Conservation (phyloP, 2,329 filamentous ascomycete species). For the Fusarium globosum region DNA sequence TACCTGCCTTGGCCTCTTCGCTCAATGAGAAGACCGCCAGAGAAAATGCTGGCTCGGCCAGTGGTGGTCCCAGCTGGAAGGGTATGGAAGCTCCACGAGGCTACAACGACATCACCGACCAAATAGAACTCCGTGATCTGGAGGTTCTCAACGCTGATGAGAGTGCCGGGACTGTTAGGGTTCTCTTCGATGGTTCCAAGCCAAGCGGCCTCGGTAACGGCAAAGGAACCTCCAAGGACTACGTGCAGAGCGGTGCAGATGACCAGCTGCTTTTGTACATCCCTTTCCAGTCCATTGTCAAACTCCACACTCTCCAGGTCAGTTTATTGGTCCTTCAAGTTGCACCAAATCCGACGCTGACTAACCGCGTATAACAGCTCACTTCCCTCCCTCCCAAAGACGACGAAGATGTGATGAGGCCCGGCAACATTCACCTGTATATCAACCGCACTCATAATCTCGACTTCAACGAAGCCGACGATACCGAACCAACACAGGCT, state of each 20-base stretch:
- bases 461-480: constrained; percentile 94
- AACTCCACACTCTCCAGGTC: constrained; percentile 85
- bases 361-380: constrained; percentile 66
- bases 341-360: not conserved
- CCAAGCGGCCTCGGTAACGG: constrained; percentile 72
- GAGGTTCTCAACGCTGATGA: constrained; percentile 91
- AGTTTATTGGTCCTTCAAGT: constrained; percentile 23
- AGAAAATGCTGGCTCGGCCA: constrained; percentile 51
- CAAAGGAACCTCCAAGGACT: constrained; percentile 72
- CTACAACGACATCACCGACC: constrained; percentile 84
- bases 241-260: constrained; percentile 96
- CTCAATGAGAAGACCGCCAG: constrained; percentile 53
- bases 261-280: constrained; percentile 95
- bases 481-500: constrained; percentile 81
- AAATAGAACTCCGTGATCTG: constrained; percentile 81
- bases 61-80: constrained; percentile 68
- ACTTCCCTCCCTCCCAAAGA: constrained; percentile 81
- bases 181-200: constrained; percentile 76
- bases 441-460: constrained; percentile 90
- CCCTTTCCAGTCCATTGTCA: constrained; percentile 87
- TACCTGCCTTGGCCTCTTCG: constrained; percentile 73
- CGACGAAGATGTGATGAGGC: constrained; percentile 81
- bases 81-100: constrained; percentile 80
- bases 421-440: constrained; percentile 85
- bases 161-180: constrained; percentile 76